Base-by-base conservation (phyloP, 257 asterid genomes). In the Solanum chmielewskii region DNA sequence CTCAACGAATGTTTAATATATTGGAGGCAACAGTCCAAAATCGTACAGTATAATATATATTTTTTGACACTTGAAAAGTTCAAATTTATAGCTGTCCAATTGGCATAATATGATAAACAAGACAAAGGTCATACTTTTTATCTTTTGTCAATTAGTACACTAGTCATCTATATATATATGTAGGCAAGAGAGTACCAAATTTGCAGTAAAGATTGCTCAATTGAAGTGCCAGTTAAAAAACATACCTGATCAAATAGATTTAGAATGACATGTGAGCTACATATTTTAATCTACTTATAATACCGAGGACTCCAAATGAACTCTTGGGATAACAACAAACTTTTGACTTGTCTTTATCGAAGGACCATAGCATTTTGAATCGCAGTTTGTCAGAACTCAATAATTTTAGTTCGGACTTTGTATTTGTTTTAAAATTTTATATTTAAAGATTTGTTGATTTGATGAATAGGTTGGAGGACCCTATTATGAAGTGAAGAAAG, bases 401-500 rank as follows among this genome's bases (percentile, higher is more conserved):
- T 62, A 62, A 23, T 23, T 23, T 62, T 62, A 7, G 0, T 10
- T 23, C 29, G 10, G 6, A 60, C 29, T 2, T 62, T 62, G 31
- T 62, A 62, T 62, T 62, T 4, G 7, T 62, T 23, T 62, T 59
- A 21, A 59, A 59, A 21, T 59, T 21, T 41, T 39, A 23, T 76
- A 12, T 4, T 4, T n/a, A n/a, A 76, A 20, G 29, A 1, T n/a
- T 41, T 76, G 20, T n/a, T 41, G 21, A 31, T 59, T 39, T 60
- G 35, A 29, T 84, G 71, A 25, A 31, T 76, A 96, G 99, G 86
- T 93, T 3, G 99, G 99, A 83, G 99, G 99, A 35, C 99, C 99
- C 52, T 90, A 91, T 85, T 97, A 96, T 84, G 93, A 91, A 92
- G 99, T 97, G 89, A 97, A 93, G 91, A 97, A 96, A 88, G 99